phyloP scores from a whole-genome alignment of 345 rosid genomes.

The Eucalyptus caleyi region DNA sequence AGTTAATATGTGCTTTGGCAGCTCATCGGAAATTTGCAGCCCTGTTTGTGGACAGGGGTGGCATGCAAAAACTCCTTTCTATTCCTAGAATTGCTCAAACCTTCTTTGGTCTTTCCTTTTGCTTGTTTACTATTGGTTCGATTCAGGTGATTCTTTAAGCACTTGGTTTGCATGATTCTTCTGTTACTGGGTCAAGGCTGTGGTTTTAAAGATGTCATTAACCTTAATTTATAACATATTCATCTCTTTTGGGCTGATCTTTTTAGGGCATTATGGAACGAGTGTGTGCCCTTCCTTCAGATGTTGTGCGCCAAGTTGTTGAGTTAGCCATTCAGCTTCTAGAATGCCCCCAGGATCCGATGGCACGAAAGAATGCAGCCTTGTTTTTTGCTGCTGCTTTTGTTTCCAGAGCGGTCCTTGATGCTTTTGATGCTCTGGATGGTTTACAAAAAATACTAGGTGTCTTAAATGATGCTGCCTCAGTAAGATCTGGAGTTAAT shows the following conservation, averaged over 20 bases:
- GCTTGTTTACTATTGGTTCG: slow-evolving; percentile 86
- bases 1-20: slow-evolving; percentile 95
- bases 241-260: neutral
- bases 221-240: neutral
- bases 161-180: neutral
- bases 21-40: slow-evolving; percentile 98
- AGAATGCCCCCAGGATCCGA: slow-evolving; percentile 77
- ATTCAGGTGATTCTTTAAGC: slow-evolving; percentile 51
- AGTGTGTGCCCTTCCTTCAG: slow-evolving; percentile 89
- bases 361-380: slow-evolving; percentile 91
- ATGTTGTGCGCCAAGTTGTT: slow-evolving; percentile 70
- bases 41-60: slow-evolving; percentile 92
- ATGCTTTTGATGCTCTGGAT: slow-evolving; percentile 92
- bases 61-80: slow-evolving; percentile 87
- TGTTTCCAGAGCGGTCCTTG: slow-evolving; percentile 90
- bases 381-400: slow-evolving; percentile 93
- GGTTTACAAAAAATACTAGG: slow-evolving; percentile 75
- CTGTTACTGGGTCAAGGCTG: neutral
- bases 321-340: slow-evolving; percentile 85
- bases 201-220: neutral
- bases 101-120: slow-evolving; percentile 84
- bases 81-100: slow-evolving; percentile 67
- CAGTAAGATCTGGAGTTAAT: slow-evolving; percentile 84
- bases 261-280: slow-evolving; percentile 98
- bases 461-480: slow-evolving; percentile 72